Evolutionary conservation across 345 rosid species (phyloP), one percentile per base, ranked within the genome.

Genomic region (Psidium guajava): DNA sequence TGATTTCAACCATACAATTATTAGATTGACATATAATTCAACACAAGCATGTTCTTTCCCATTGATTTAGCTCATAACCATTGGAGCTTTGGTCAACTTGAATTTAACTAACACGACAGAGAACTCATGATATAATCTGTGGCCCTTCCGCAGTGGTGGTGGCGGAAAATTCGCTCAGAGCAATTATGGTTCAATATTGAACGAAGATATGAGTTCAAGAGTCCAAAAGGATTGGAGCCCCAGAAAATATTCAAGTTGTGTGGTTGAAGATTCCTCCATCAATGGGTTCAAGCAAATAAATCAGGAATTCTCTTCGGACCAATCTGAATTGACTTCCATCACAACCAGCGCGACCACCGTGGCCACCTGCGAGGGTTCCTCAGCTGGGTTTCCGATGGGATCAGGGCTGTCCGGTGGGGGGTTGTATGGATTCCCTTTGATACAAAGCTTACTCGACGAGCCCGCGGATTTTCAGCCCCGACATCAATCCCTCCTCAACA

Each of bases 161-260:
- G 87, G 86, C 52, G 86, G 84, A n/a, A 89, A 89, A 87, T 77
- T 56, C 8, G 91, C 54, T 82, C 83, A 91, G 82, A 75, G 75
- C 77, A 84, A 84, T 80, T 91, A 82, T 58, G 87, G 87, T 54
- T 87, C 91, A 36, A 57, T 88, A 85, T 61, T 90, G 87, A 93
- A 90, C 89, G 96, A 91, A 87, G 93, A 93, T 83, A 89, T 92
- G 86, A 92, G 83, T 87, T 90, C 93, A 54, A 91, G 87, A 83
- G 84, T 87, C 86, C 90, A 89, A 53, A 91, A 90, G 84, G 92
- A 90, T 1, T 90, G 93, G 93, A 91, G 80, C 13, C 80, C 80
- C 80, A 69, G 40, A 69, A 36, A 47, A 44, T 69, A 69, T 87
- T 90, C 54, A 89, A 55, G 84, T 9, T 84, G 85, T 54, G 81